Evolutionary conservation across 2,329 filamentous ascomycete species (phyloP).

Genomic region (Cercospora sp.): DNA sequence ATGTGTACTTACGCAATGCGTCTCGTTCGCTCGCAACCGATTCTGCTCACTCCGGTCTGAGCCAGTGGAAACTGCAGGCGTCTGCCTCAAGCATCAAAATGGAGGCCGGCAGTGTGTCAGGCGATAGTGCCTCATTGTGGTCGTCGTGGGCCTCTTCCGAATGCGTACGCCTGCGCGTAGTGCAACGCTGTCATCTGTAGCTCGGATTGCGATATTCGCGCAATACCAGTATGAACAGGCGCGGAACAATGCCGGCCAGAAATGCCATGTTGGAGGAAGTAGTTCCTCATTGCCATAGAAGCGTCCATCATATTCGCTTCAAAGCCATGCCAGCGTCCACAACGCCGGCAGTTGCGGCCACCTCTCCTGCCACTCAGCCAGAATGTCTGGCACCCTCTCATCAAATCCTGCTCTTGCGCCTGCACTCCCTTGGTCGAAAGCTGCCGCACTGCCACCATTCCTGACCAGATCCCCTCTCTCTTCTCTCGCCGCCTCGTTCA

Average conservation of each 20-base stretch:
- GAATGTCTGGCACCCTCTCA: slow-evolving; percentile 85
- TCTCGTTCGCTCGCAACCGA: neutral
- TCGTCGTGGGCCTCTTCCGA: neutral
- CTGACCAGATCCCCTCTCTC: slow-evolving; percentile 76
- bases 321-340: slow-evolving; percentile 97
- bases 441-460: slow-evolving; percentile 49
- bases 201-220: neutral
- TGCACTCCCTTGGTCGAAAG: slow-evolving; percentile 72
- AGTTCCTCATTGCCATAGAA: neutral
- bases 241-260: neutral
- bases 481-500: slow-evolving; percentile 77
- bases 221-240: neutral
- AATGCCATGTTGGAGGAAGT: neutral
- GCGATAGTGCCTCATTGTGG: neutral
- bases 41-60: neutral
- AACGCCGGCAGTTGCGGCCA: slow-evolving; percentile 89
- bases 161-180: neutral
- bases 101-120: neutral
- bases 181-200: neutral
- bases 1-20: neutral
- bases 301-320: slow-evolving; percentile 23
- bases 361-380: slow-evolving; percentile 90
- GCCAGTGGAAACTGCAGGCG: neutral
- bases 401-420: slow-evolving; percentile 77
- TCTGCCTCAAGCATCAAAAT: neutral